Evolutionary conservation across 2,329 filamentous ascomycete genomes (phyloP), one percentile per base, ranked within the genome.

Genomic region (Fusarium continuum): DNA sequence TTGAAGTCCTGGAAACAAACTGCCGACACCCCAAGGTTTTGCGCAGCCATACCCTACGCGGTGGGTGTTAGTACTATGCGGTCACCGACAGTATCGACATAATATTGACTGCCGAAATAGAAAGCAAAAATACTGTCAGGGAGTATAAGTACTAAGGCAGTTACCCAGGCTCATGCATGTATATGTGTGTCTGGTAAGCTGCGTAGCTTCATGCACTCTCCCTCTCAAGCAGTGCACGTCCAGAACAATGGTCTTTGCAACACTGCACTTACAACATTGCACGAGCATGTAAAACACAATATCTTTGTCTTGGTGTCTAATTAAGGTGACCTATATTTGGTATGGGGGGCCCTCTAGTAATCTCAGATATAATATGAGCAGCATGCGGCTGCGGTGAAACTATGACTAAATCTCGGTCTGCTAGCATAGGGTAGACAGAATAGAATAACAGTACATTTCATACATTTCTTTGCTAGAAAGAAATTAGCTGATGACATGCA

Each of bases 321-420:
- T 32, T 52, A 36, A 17, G 22, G 6, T 45, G 55, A 39, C 11
- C 61, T 65, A 62, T 48, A 52, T 65, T 62, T 57, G 51, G 61
- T 31, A 45, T 17, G 36, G 43, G n/a, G 20, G 31, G 44, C 34
- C 39, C 40, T 49, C 36, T 35, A 25, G 25, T 40, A 40, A 64
- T 61, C 11, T 55, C 35, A 38, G n/a, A n/a, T n/a, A n/a, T n/a
- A n/a, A n/a, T 17, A 35, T 19, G 5, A 22, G 17, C 8, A 20
- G 23, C 6, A 17, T 13, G 13, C 16, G 19, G 17, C 13, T 20
- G 29, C 14, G 16, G n/a, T 5, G 8, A n/a, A 4, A 19, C 6
- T 4, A 1, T n/a, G n/a, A n/a, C n/a, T n/a, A n/a, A n/a, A n/a
- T n/a, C n/a, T n/a, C n/a, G n/a, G n/a, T n/a, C n/a, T n/a, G n/a